Evolutionary conservation across 2,329 filamentous ascomycete species (phyloP).

Genomic region (Hypoxylon sp.): DNA sequence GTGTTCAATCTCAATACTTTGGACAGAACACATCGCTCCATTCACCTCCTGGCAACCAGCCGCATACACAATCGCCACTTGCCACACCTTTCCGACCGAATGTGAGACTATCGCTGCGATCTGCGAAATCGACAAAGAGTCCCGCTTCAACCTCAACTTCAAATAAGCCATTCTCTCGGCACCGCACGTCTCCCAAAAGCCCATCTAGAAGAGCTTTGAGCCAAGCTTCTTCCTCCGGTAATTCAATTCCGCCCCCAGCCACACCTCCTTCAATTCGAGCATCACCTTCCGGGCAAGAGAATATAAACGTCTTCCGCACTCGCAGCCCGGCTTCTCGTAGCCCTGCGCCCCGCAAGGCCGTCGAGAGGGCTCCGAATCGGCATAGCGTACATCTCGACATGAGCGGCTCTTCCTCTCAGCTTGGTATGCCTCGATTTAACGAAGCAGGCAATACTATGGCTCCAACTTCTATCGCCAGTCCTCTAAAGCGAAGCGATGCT

Average conservation of each 20-base stretch:
- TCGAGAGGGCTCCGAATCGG: constrained; percentile 65
- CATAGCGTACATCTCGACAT: constrained; percentile 72
- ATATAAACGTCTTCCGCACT: constrained; percentile 54
- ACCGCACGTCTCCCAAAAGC: constrained; percentile 79
- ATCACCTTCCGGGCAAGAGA: constrained; percentile 62
- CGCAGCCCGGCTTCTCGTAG: constrained; percentile 61
- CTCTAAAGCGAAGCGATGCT: constrained; percentile 91
- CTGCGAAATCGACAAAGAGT: constrained; percentile 71
- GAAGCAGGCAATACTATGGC: constrained; percentile 63
- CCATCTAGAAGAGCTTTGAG: constrained; percentile 84
- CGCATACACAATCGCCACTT: constrained; percentile 63
- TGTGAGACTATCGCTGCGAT: constrained; percentile 76
- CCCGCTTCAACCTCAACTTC: constrained; percentile 59
- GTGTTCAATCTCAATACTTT: constrained; percentile 63
- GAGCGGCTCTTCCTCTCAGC: constrained; percentile 67
- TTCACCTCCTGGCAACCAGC: constrained; percentile 52
- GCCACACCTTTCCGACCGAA: constrained; percentile 77
- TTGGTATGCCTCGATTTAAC: constrained; percentile 65
- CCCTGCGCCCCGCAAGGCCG: constrained; percentile 60
- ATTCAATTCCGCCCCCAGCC: constrained; percentile 68
- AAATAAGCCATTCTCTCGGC: constrained; percentile 70
- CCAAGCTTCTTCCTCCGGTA: constrained; percentile 78
- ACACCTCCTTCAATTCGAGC: constrained; percentile 60
- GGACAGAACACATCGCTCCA: constrained; percentile 61
- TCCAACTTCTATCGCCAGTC: constrained; percentile 77